phyloP scores from a whole-genome alignment of 192 early-diverging fungal genomes.

The Gaertneriomyces semiglobifer region DNA sequence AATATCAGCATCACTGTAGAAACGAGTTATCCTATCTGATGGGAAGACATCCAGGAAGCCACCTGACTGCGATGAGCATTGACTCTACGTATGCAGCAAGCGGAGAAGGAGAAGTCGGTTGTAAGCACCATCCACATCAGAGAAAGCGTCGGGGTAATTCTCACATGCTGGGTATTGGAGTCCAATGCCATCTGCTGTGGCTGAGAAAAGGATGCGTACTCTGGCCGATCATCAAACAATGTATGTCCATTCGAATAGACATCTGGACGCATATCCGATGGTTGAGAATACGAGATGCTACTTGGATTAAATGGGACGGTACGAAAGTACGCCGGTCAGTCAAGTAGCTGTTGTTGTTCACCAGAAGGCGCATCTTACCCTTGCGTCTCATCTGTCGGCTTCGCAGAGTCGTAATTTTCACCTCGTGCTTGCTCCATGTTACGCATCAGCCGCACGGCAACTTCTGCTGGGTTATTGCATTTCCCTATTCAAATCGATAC shows the following conservation, averaged over 20 bases:
- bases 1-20: conserved; percentile 29
- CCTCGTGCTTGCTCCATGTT: conserved; percentile 35
- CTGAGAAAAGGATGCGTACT: conserved; percentile 48
- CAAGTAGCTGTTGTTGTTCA: no score
- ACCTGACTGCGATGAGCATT: conserved; percentile 8
- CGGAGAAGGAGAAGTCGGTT: background rate
- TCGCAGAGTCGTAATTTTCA: background rate
- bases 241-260: conserved; percentile 19
- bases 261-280: conserved; percentile 39
- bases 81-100: conserved; percentile 13
- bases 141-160: background rate
- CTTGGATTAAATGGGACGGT: no score
- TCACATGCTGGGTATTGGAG: conserved; percentile 9
- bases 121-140: background rate
- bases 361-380: no score
- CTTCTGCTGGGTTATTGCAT: conserved; percentile 53
- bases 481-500: background rate
- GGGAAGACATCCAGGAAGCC: conserved; percentile 41
- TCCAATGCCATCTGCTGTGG: conserved; percentile 23
- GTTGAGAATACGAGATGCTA: conserved; percentile 49
- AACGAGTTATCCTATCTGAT: conserved; percentile 38
- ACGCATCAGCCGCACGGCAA: conserved; percentile 54
- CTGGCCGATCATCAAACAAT: conserved; percentile 12
- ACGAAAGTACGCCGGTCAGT: no score
- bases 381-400: no score